phyloP scores from a whole-genome alignment of 148 eudicot genomes.

The Amaranthus hypochondriacus region DNA sequence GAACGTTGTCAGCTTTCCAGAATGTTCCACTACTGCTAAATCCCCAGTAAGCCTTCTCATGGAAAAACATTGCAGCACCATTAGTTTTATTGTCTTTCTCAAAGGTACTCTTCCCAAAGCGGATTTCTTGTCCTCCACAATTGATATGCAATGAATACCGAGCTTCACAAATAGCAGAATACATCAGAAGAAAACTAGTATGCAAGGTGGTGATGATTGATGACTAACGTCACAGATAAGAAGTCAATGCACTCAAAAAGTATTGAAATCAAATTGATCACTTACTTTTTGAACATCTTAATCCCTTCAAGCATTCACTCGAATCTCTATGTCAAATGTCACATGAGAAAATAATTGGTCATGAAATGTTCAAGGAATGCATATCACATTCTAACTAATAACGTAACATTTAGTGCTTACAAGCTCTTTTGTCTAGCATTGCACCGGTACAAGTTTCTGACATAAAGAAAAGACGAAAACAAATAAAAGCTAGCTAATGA shows the following conservation, averaged over 20 bases:
- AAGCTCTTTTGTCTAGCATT: conserved; percentile 19
- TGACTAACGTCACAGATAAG: background rate
- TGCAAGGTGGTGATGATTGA: too few species aligned
- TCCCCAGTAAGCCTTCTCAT: conserved; percentile 36
- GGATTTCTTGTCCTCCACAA: conserved; percentile 41
- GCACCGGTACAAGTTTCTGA: conserved; percentile 48
- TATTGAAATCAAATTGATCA: background rate
- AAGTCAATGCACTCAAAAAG: too few species aligned
- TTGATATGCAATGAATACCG: conserved; percentile 43
- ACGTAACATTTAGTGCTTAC: conserved; percentile 26
- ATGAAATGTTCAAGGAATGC: background rate
- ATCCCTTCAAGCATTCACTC: conserved; percentile 24
- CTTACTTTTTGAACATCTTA: conserved; percentile 28
- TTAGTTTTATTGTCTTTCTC: conserved; percentile 32
- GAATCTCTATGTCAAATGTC: conserved; percentile 22
- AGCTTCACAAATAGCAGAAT: conserved; percentile 23
- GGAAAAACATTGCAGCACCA: conserved; percentile 34
- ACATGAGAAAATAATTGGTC: background rate
- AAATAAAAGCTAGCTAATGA: background rate
- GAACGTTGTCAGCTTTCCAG: conserved; percentile 3
- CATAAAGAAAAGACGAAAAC: background rate
- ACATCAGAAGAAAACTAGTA: background rate
- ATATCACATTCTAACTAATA: too few species aligned
- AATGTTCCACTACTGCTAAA: conserved; percentile 47
- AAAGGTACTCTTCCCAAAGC: conserved; percentile 31